phyloP scores from a whole-genome alignment of 345 rosid species.

The Punica granatum region DNA sequence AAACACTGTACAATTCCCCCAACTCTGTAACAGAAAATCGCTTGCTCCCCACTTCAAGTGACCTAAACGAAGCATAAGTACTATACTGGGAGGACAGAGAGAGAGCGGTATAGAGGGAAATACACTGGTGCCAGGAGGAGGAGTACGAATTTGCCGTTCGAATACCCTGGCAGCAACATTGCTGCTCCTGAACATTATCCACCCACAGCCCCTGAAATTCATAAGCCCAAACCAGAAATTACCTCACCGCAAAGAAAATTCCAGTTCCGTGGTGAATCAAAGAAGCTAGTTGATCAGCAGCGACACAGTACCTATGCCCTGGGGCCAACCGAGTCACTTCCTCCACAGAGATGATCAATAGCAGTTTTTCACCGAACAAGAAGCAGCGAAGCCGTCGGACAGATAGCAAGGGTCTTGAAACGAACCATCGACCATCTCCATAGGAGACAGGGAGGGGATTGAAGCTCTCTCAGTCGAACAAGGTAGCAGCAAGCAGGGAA shows the following conservation, averaged over 20 bases:
- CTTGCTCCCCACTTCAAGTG: not conserved
- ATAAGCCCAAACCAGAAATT: not conserved
- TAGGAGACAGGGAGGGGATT: not conserved
- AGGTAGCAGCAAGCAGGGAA: no score
- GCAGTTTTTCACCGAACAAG: not conserved
- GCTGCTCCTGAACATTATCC: constrained; percentile 47
- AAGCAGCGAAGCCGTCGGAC: not conserved
- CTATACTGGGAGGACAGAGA: no score
- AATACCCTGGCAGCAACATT: constrained; percentile 79
- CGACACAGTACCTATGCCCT: not conserved
- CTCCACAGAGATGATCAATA: not conserved
- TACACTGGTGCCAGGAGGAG: constrained; percentile 73
- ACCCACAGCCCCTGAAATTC: not conserved
- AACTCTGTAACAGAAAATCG: no score
- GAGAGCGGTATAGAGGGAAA: not conserved
- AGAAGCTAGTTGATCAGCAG: not conserved
- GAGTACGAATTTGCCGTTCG: constrained; percentile 66
- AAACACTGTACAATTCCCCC: not conserved
- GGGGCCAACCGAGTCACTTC: not conserved
- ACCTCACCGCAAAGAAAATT: not conserved
- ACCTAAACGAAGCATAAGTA: no score
- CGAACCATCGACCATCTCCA: not conserved
- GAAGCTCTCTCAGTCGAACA: no score
- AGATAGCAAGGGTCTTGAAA: not conserved
- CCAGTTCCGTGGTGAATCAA: not conserved